These are phyloP conservation scores for Naganishia kalamii DNA, from an alignment of 768 basidiomycete genomes.

Conservation along the genomic window DNA sequence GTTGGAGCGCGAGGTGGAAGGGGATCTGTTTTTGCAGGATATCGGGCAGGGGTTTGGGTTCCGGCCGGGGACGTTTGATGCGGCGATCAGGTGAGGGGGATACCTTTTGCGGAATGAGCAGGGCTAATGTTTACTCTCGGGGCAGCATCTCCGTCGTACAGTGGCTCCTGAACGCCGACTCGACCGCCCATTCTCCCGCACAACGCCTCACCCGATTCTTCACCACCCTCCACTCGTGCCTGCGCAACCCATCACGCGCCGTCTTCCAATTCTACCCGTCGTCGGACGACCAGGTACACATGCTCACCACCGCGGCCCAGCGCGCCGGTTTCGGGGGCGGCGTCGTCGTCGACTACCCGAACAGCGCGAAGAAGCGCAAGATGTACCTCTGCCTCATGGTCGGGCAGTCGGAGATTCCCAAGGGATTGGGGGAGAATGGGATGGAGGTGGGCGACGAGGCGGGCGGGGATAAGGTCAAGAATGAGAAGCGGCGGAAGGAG, in stretches of 20 bases:
- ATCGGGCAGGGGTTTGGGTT: constrained; percentile 98
- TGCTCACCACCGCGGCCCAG: constrained; percentile 87
- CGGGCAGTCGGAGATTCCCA: constrained; percentile 72
- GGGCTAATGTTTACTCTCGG: constrained; percentile 24
- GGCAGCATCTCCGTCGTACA: constrained; percentile 92
- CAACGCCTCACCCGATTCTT: constrained; percentile 66
- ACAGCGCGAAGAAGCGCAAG: constrained; percentile 90
- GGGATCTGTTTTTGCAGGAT: constrained; percentile 92
- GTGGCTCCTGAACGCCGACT: constrained; percentile 96
- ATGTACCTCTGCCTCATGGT: constrained; percentile 90
- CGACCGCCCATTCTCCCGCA: constrained; percentile 56
- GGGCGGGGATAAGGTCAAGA: constrained; percentile 50
- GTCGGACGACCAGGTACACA: constrained; percentile 90
- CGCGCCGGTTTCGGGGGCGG: constrained; percentile 96
- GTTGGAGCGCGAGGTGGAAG: constrained; percentile 87
- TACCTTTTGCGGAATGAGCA: background rate
- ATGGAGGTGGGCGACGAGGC: constrained; percentile 34
- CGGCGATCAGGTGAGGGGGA: constrained; percentile 73
- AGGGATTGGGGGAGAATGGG: constrained; percentile 60
- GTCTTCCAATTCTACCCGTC: constrained; percentile 98
- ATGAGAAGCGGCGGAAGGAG: constrained; percentile 66
- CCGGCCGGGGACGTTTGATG: constrained; percentile 93
- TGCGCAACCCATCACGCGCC: constrained; percentile 62
- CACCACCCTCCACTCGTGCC: constrained; percentile 57
- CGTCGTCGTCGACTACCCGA: constrained; percentile 92